Conservation (phyloP, 2,329 filamentous ascomycete genomes). For the Trichoderma simmonsii region DNA sequence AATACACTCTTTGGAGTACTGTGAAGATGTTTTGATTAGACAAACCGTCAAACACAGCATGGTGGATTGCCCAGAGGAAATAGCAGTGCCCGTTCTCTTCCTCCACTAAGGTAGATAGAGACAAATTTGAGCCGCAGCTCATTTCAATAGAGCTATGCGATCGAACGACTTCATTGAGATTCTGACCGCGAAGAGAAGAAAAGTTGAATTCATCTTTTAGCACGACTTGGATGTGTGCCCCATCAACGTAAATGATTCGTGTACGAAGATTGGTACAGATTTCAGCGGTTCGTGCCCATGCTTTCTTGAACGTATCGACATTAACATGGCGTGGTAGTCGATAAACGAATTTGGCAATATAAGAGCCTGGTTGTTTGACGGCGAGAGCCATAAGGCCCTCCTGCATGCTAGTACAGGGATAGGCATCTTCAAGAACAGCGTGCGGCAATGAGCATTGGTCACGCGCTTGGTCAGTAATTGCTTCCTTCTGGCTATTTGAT, state of each 20-base stretch:
- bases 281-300: conserved; percentile 21
- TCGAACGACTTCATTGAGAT: background rate
- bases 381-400: conserved; percentile 29
- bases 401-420: conserved; percentile 22
- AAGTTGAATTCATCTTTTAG: conserved; percentile 14
- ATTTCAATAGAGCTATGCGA: background rate
- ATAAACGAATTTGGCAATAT: conserved; percentile 31
- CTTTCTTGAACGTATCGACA: conserved; percentile 20
- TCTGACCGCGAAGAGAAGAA: background rate
- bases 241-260: conserved; percentile 20
- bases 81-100: background rate
- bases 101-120: background rate
- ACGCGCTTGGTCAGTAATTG: background rate
- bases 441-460: background rate
- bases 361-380: conserved; percentile 30
- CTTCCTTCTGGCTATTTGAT: background rate
- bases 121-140: background rate
- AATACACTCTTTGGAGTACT: background rate
- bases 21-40: background rate
- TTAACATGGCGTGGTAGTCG: conserved; percentile 23
- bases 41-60: conserved; percentile 23
- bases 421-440: conserved; percentile 20
- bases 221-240: conserved; percentile 14
- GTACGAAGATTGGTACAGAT: conserved; percentile 23
- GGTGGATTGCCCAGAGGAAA: conserved; percentile 2